phyloP scores from a whole-genome alignment of 2,329 filamentous ascomycete species.

The Davidsoniella eucalypti region DNA sequence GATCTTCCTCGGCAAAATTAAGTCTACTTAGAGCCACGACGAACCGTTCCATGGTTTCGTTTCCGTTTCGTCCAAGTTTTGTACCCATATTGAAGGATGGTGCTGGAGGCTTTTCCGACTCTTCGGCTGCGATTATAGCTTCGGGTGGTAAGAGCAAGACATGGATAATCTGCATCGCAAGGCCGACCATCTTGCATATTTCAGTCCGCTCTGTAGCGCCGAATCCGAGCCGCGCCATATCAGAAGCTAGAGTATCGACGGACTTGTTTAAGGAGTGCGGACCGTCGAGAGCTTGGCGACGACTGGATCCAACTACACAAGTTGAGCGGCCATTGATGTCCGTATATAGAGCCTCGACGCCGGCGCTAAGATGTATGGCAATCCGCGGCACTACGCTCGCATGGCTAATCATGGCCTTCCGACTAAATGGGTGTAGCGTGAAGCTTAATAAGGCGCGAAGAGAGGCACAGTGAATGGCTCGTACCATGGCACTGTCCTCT shows the following conservation, averaged over 20 bases:
- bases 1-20: slow-evolving; percentile 67
- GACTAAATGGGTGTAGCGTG: slow-evolving; percentile 44
- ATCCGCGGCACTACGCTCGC: slow-evolving; percentile 56
- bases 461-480: slow-evolving; percentile 27
- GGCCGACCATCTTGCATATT: slow-evolving; percentile 12
- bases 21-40: slow-evolving; percentile 64
- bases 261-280: too few species aligned
- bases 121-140: too few species aligned
- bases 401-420: slow-evolving; percentile 49
- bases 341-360: slow-evolving; percentile 58
- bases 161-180: slow-evolving; percentile 15
- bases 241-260: background rate
- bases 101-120: slow-evolving; percentile 9
- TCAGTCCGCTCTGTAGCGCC: background rate
- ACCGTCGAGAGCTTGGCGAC: too few species aligned
- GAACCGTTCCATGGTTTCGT: slow-evolving; percentile 66
- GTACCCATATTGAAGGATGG: slow-evolving; percentile 6
- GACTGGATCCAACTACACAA: background rate
- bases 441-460: slow-evolving; percentile 43
- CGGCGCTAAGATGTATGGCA: slow-evolving; percentile 43
- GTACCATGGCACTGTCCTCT: slow-evolving; percentile 23
- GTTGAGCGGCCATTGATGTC: slow-evolving; percentile 17
- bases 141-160: background rate
- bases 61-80: background rate
- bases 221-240: slow-evolving; percentile 18